Percentiles rank a stretch among this genome's conserved stretches.
Conservation (phyloP, 495 filamentous ascomycete genomes). For the Talaromyces proteolyticus region DNA sequence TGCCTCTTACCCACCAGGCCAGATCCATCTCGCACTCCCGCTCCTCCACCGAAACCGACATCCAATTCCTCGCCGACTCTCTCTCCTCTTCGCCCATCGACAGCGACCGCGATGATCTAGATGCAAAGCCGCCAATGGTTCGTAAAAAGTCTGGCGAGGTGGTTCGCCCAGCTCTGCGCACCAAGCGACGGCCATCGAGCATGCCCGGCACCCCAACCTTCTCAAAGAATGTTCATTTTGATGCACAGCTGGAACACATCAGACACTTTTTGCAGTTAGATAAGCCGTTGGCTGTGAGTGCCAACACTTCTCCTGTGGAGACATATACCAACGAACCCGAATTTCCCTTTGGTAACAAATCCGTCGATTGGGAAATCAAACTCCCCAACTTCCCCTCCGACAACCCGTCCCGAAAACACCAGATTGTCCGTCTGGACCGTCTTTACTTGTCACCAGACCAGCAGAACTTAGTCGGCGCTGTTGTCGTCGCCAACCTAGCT, state of each 20-base stretch:
- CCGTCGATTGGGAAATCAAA: constrained; percentile 82
- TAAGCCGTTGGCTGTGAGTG: constrained; percentile 88
- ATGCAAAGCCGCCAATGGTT: constrained; percentile 75
- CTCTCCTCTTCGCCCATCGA: constrained; percentile 59
- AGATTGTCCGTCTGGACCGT: constrained; percentile 70
- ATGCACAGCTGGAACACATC: constrained; percentile 89
- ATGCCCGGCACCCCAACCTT: constrained; percentile 97
- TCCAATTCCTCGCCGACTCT: constrained; percentile 45
- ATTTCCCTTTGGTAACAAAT: constrained; percentile 73
- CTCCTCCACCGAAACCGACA: constrained; percentile 74
- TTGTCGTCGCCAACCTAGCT: constrained; percentile 81
- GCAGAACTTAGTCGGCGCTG: constrained; percentile 72
- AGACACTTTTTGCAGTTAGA: constrained; percentile 92
- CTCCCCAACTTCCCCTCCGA: constrained; percentile 78
- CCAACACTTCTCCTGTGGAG: constrained; percentile 89
- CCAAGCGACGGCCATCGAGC: constrained; percentile 78
- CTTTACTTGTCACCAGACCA: constrained; percentile 84
- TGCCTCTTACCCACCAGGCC: constrained; percentile 34
- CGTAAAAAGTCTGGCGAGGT: constrained; percentile 98
- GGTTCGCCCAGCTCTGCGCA: constrained; percentile 85
- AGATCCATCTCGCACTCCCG: constrained; percentile 74
- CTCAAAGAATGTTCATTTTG: constrained; percentile 92
- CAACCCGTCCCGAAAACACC: constrained; percentile 51
- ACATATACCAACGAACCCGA: constrained; percentile 75
- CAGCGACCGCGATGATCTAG: constrained; percentile 54